A percentile compares a stretch with the other conserved stretches of the same genome.
Evolutionary conservation across 352 stramenopile species (phyloP).

Genomic region (Pilasporangium apinafurcum): DNA sequence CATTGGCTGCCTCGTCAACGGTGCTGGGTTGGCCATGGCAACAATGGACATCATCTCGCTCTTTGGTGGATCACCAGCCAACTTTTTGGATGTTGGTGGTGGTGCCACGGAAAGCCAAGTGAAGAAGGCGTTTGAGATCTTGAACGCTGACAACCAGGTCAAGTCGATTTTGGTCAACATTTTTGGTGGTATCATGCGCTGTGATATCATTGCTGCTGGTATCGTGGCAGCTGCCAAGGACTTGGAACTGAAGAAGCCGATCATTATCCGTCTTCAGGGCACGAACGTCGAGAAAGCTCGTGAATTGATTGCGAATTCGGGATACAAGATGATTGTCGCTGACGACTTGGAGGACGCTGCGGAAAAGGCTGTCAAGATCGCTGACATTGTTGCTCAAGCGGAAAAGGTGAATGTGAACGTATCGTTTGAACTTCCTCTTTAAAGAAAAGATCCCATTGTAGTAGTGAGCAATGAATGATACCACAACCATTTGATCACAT

Average conservation of each 20-base stretch:
- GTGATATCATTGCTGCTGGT: constrained; percentile 94
- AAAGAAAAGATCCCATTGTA: too few species aligned
- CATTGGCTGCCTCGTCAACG: constrained; percentile 99
- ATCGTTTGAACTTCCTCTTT: constrained; percentile 61
- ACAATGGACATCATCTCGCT: constrained; percentile 99
- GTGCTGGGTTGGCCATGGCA: constrained; percentile 97
- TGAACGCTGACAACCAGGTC: constrained; percentile 91
- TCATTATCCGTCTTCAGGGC: constrained; percentile 97
- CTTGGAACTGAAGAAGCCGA: constrained; percentile 95
- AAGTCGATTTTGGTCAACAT: constrained; percentile 99
- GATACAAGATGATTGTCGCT: constrained; percentile 92
- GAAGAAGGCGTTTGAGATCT: constrained; percentile 84
- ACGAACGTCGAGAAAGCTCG: constrained; percentile 96
- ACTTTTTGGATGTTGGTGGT: constrained; percentile 99
- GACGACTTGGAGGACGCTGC: constrained; percentile 95
- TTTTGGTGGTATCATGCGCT: constrained; percentile 99
- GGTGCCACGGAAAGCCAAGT: constrained; percentile 90
- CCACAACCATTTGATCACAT: too few species aligned
- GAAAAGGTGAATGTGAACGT: constrained; percentile 68
- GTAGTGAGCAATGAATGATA: too few species aligned
- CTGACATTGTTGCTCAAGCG: constrained; percentile 74
- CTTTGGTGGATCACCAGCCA: constrained; percentile 94
- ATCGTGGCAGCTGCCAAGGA: constrained; percentile 96
- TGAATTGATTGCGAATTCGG: constrained; percentile 90
- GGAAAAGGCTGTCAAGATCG: constrained; percentile 92